These are phyloP conservation scores for rapeseed (Brassica napus) DNA, from an alignment of 345 rosid species.

Conservation along the genomic window DNA sequence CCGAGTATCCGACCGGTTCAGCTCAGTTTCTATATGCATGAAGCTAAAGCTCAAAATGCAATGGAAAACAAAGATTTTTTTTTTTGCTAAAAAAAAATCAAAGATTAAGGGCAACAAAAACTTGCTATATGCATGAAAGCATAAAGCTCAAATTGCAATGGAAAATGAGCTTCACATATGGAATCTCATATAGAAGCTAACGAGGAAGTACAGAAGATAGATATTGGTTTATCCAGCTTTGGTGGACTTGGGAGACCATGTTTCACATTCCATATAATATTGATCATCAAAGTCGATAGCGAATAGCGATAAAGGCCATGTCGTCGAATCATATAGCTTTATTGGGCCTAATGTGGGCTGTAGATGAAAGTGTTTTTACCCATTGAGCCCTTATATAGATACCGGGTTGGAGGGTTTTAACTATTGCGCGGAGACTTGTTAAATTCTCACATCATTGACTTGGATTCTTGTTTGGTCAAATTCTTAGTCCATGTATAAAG, in stretches of 20 bases:
- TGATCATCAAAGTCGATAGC: slow-evolving; percentile 9
- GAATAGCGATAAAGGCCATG: neutral
- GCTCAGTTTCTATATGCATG: too few species aligned
- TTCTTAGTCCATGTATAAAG: neutral
- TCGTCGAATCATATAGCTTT: neutral
- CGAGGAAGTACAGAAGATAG: slow-evolving; percentile 31
- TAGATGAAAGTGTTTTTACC: neutral
- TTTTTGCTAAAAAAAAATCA: too few species aligned
- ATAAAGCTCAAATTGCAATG: neutral
- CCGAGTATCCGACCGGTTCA: too few species aligned
- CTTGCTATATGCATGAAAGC: too few species aligned
- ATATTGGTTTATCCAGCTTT: slow-evolving; percentile 37
- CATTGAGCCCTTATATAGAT: neutral
- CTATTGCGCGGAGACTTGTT: neutral
- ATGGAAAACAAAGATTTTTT: too few species aligned
- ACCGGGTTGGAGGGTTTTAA: neutral
- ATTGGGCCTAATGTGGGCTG: slow-evolving; percentile 8
- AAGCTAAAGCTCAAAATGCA: too few species aligned
- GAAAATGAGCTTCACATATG: slow-evolving; percentile 62
- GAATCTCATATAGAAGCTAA: slow-evolving; percentile 56
- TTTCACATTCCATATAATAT: slow-evolving; percentile 35
- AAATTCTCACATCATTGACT: neutral
- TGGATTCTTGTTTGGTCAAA: neutral
- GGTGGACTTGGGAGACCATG: slow-evolving; percentile 41
- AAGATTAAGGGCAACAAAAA: too few species aligned